phyloP scores from a whole-genome alignment of 2,329 filamentous ascomycete species.

The Hypocreales sp. region DNA sequence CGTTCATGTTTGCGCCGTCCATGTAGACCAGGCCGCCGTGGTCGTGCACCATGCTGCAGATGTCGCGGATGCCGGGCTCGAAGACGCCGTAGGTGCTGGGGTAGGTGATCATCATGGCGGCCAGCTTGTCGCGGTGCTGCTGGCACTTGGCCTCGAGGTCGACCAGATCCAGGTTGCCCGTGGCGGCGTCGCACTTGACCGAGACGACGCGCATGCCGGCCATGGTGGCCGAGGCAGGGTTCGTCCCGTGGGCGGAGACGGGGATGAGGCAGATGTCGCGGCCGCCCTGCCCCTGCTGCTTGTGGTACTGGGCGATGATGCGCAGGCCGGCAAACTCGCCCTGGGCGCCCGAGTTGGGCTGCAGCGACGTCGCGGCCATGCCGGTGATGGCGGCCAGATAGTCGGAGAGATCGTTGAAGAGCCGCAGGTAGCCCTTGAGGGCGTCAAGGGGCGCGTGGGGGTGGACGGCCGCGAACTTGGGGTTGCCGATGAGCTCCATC shows the following conservation, averaged over 20 bases:
- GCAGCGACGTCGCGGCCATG: constrained; percentile 77
- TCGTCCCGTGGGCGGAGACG: constrained; percentile 89
- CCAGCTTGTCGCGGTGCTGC: constrained; percentile 72
- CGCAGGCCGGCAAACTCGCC: constrained; percentile 87
- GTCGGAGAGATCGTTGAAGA: constrained; percentile 54
- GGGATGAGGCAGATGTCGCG: constrained; percentile 90
- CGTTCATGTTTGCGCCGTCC: constrained; percentile 98
- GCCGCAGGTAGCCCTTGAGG: constrained; percentile 49
- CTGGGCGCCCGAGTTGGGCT: constrained; percentile 92
- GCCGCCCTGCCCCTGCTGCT: constrained; percentile 50
- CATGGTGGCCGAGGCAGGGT: constrained; percentile 91
- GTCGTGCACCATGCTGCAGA: constrained; percentile 71
- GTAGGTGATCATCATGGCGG: constrained; percentile 93
- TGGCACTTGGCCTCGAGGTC: constrained; percentile 82
- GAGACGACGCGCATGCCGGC: constrained; percentile 87
- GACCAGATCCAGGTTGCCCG: constrained; percentile 75
- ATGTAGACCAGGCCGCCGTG: constrained; percentile 93
- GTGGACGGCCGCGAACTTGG: constrained; percentile 64
- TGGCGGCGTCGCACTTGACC: constrained; percentile 76
- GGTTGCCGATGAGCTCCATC: constrained; percentile 74
- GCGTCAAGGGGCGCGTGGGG: constrained; percentile 56
- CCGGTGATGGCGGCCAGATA: constrained; percentile 75
- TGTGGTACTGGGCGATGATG: constrained; percentile 72
- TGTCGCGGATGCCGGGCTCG: constrained; percentile 75
- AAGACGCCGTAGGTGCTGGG: constrained; percentile 92